A percentile compares a stretch with the other conserved stretches of the same genome.
These are phyloP conservation scores for Apostasia shenzhenica DNA, from an alignment of 106 monocot species.

Conservation along the genomic window DNA sequence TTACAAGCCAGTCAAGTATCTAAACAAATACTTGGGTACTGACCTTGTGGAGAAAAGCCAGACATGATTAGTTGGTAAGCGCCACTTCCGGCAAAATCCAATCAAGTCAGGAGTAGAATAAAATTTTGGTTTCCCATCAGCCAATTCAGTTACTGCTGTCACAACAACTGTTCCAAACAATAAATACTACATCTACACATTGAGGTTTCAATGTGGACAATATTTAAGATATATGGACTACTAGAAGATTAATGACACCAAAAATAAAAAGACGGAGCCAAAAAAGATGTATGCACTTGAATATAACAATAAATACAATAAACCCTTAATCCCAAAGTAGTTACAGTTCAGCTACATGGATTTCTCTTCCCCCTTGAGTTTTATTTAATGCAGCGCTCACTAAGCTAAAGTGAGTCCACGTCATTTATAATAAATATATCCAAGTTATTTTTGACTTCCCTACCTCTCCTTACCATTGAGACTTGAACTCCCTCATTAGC, in stretches of 20 bases:
- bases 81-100: slow-evolving; percentile 95
- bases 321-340: too few species aligned
- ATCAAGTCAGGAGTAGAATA: slow-evolving; percentile 88
- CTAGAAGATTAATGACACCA: neutral
- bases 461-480: too few species aligned
- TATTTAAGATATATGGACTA: too few species aligned
- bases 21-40: neutral
- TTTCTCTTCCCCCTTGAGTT: too few species aligned
- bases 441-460: too few species aligned
- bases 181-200: slow-evolving; percentile 2
- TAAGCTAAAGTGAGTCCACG: too few species aligned
- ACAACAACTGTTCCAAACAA: slow-evolving; percentile 64
- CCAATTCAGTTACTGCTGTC: slow-evolving; percentile 93
- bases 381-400: too few species aligned
- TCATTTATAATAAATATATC: too few species aligned
- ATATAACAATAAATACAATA: neutral
- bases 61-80: slow-evolving; percentile 91
- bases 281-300: neutral
- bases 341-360: too few species aligned
- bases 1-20: neutral
- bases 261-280: neutral
- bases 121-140: slow-evolving; percentile 87
- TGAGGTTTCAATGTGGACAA: neutral
- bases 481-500: too few species aligned
- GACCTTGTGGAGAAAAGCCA: slow-evolving; percentile 98